Conservation (phyloP, 768 basidiomycete genomes). For the Termitomyces sp. region DNA sequence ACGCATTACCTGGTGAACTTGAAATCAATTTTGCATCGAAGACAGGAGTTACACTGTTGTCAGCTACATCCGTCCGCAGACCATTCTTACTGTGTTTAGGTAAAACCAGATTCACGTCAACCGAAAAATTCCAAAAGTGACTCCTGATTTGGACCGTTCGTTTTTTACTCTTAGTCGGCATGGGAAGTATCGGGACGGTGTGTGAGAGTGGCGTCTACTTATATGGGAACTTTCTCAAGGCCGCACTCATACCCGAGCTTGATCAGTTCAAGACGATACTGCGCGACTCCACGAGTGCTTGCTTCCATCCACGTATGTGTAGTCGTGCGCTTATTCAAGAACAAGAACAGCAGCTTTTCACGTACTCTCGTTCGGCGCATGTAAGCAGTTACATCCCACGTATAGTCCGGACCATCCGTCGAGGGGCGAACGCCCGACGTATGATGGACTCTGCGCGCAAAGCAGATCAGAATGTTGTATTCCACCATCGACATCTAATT, state of each 20-base stretch:
- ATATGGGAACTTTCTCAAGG: slow-evolving; percentile 18
- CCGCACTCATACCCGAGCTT: slow-evolving; percentile 14
- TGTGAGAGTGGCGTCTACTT: slow-evolving; percentile 12
- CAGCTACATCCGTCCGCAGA: slow-evolving; percentile 3
- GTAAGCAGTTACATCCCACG: slow-evolving; percentile 11
- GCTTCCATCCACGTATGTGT: slow-evolving; percentile 11
- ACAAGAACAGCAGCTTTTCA: slow-evolving; percentile 11
- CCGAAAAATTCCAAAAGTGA: slow-evolving; percentile 3
- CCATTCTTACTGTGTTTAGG: background rate
- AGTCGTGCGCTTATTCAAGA: slow-evolving; percentile 11
- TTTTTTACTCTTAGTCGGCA: slow-evolving; percentile 7
- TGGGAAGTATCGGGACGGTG: slow-evolving; percentile 15
- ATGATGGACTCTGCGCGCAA: background rate
- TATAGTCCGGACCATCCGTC: slow-evolving; percentile 7
- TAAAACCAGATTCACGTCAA: slow-evolving; percentile 12
- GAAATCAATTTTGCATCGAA: background rate
- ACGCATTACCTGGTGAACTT: background rate
- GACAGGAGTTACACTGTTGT: slow-evolving; percentile 2
- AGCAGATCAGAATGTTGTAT: background rate
- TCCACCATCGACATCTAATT: background rate
- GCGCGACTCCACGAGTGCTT: slow-evolving; percentile 8
- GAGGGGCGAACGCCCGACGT: slow-evolving; percentile 1
- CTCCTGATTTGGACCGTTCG: slow-evolving; percentile 9
- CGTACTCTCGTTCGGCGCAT: background rate
- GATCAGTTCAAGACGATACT: slow-evolving; percentile 12